Base-by-base conservation (phyloP, 129 eudicot genomes). In the Tanacetum coccineum region DNA sequence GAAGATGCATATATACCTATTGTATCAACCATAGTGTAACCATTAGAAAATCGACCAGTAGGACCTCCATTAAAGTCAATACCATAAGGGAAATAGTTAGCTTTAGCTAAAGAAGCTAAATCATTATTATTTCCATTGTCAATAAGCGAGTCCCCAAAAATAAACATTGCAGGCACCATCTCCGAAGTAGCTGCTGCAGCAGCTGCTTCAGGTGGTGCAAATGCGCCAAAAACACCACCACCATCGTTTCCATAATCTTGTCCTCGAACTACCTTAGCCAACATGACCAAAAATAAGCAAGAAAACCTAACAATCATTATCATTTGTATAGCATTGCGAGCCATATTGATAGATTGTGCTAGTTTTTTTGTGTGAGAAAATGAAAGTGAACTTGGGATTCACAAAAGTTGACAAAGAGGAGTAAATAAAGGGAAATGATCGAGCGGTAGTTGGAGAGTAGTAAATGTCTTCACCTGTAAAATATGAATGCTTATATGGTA, bases 91-190 rank as follows among this genome's bases (percentile, higher is more conserved):
- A 25, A 80, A 70, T 91, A 91, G 70, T 91, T 87, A 1, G 97
- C 97, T 74, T 87, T 91, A 5, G 97, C 97, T 28, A 87, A 70
- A 60, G 97, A 87, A 66, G 93, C 85, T 13, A 91, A 68, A 56
- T 87, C 79, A 50, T 91, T 91, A 57, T 87, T 91, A 64, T 91
- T 91, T 21, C 97, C 97, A 76, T 76, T 87, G 72, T 91, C 97
- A 36, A 87, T 83, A 4, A 91, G 73, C 6, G 96, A 91, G 83
- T 91, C 97, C 51, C 97, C 97, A 46, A 91, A 91, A 19, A 91
- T 72, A 60, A 87, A 91, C 94, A 91, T 81, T 4, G 97, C 97
- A 12, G 97, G 97, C 68, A 91, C 96, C 83, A 81, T 53, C 70
- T 83, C 82, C 48, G 42, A 36, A 36, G 4, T 73, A 1, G 80